Conservation (phyloP, 2,329 filamentous ascomycete genomes). For the Phaeomoniella chlamydospora region DNA sequence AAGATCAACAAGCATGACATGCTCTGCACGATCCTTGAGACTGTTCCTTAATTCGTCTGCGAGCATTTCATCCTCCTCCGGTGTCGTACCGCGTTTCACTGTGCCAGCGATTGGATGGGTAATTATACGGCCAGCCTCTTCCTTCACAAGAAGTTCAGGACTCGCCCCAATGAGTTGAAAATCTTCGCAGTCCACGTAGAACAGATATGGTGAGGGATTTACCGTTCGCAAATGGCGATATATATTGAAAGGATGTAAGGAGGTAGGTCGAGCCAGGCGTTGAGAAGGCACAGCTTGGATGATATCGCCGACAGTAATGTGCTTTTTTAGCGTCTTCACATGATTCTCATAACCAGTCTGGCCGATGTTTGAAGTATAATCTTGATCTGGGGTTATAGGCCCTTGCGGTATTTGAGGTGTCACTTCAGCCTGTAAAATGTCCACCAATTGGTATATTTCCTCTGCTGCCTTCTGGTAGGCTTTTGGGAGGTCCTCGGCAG, state of each 20-base stretch:
- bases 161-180: slow-evolving; percentile 95
- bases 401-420: slow-evolving; percentile 58
- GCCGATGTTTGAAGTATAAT: slow-evolving; percentile 88
- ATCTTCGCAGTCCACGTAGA: slow-evolving; percentile 81
- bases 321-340: slow-evolving; percentile 71
- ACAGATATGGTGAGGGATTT: slow-evolving; percentile 93
- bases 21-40: slow-evolving; percentile 83
- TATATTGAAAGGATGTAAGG: slow-evolving; percentile 92
- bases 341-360: slow-evolving; percentile 80
- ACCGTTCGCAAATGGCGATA: slow-evolving; percentile 94
- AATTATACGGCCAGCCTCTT: slow-evolving; percentile 72
- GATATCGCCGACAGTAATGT: slow-evolving; percentile 85
- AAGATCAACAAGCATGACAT: slow-evolving; percentile 95
- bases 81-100: slow-evolving; percentile 68
- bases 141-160: slow-evolving; percentile 87
- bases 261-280: slow-evolving; percentile 76
- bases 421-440: slow-evolving; percentile 58
- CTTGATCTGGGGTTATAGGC: slow-evolving; percentile 56
- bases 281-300: slow-evolving; percentile 96
- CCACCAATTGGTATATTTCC: slow-evolving; percentile 35
- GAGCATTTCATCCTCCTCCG: slow-evolving; percentile 67
- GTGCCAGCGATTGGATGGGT: slow-evolving; percentile 97
- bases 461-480: slow-evolving; percentile 56
- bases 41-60: slow-evolving; percentile 64
- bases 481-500: slow-evolving; percentile 39